Conservation (phyloP, 164 flowering plant genomes). For the Liriodendron chinense region DNA sequence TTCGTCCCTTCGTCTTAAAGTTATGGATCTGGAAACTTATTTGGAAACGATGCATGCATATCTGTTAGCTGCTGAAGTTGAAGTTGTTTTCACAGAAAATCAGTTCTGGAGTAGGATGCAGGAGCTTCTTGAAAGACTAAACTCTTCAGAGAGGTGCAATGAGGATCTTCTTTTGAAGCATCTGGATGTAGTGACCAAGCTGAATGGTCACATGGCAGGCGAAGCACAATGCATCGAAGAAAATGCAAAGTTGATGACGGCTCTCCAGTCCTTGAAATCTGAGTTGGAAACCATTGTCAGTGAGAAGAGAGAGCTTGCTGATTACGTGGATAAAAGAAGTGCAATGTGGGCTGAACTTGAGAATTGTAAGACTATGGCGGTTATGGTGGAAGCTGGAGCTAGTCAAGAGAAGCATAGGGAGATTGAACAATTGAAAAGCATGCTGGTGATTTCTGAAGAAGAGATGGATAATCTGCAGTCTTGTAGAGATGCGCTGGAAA, state of each 20-base stretch:
- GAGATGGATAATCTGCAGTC: slow-evolving; percentile 39
- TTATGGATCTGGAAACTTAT: slow-evolving; percentile 39
- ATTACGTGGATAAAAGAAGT: slow-evolving; percentile 23
- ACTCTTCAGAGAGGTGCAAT: slow-evolving; percentile 27
- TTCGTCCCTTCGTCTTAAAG: slow-evolving; percentile 22
- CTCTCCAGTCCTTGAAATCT: slow-evolving; percentile 40
- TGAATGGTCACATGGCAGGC: slow-evolving; percentile 34
- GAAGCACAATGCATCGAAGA: slow-evolving; percentile 48
- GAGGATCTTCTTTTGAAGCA: slow-evolving; percentile 42
- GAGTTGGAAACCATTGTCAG: slow-evolving; percentile 42
- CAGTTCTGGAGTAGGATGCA: slow-evolving; percentile 37
- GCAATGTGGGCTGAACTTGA: slow-evolving; percentile 34
- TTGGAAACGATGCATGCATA: slow-evolving; percentile 39
- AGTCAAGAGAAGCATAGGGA: slow-evolving; percentile 27
- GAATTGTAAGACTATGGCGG: slow-evolving; percentile 28
- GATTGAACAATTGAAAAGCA: slow-evolving; percentile 38
- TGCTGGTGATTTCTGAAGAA: slow-evolving; percentile 34
- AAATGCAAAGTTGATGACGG: slow-evolving; percentile 35
- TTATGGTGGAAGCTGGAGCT: slow-evolving; percentile 19
- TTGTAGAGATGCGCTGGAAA: slow-evolving; percentile 55
- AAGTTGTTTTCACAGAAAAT: slow-evolving; percentile 31
- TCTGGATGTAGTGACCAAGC: slow-evolving; percentile 33
- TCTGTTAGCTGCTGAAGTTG: slow-evolving; percentile 55
- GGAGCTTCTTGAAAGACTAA: slow-evolving; percentile 43
- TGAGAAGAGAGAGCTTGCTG: slow-evolving; percentile 31